Evolutionary conservation across 306 rosid genomes (phyloP).

Genomic region (Acacia melanoxylon): DNA sequence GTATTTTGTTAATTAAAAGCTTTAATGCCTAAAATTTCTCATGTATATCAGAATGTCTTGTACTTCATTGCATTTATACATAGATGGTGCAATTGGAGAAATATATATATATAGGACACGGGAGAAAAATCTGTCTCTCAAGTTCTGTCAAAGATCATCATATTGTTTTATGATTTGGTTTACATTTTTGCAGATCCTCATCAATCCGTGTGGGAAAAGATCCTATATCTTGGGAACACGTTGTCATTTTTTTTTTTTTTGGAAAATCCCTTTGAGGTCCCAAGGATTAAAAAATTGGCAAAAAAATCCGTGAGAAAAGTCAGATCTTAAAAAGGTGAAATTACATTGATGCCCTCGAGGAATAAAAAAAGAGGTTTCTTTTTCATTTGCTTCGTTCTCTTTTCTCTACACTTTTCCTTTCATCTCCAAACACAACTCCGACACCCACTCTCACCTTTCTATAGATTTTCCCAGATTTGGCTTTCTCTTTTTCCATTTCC

Average conservation of each 20-base stretch:
- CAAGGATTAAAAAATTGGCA: no score
- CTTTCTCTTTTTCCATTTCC: constrained; percentile 15
- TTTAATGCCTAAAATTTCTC: no score
- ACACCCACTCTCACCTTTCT: constrained; percentile 6
- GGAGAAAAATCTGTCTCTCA: no score
- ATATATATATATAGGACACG: no score
- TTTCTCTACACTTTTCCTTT: constrained; percentile 28
- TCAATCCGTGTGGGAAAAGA: constrained; percentile 18
- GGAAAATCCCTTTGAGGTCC: background rate
- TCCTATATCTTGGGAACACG: constrained; percentile 50
- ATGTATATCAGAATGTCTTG: no score
- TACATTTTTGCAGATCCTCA: constrained; percentile 34
- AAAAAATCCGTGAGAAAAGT: no score
- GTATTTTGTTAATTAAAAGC: constrained; percentile 22
- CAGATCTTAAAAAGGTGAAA: no score
- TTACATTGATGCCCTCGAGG: no score
- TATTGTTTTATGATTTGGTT: background rate
- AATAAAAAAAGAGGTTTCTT: background rate
- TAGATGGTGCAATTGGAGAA: no score
- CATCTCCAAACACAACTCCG: constrained; percentile 20
- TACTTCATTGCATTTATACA: no score
- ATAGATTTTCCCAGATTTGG: constrained; percentile 34
- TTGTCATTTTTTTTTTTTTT: constrained; percentile 13
- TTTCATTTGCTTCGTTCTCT: constrained; percentile 28
- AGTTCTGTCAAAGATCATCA: no score